These are phyloP conservation scores for Serendipita indica DNA, from an alignment of 768 basidiomycete species.

Conservation along the genomic window DNA sequence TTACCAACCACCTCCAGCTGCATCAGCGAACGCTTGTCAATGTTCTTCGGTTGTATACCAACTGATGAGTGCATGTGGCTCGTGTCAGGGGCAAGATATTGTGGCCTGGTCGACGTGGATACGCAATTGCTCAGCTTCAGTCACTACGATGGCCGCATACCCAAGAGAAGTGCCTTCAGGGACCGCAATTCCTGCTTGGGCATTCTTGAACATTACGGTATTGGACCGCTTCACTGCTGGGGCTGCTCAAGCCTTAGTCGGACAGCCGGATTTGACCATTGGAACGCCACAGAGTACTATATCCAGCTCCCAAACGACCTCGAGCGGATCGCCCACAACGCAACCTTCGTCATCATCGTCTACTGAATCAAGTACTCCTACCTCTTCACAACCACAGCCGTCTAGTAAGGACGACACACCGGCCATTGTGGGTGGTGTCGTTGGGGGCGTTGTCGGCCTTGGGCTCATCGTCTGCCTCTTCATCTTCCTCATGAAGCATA, in stretches of 20 bases:
- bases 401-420: conserved; percentile 28
- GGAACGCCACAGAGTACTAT: conserved; percentile 18
- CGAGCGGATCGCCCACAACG: conserved; percentile 12
- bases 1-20: background rate
- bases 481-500: conserved; percentile 27
- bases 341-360: conserved; percentile 18
- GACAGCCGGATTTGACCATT: conserved; percentile 32
- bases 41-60: conserved; percentile 45
- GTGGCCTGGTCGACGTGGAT: conserved; percentile 24
- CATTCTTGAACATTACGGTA: conserved; percentile 40
- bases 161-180: conserved; percentile 34
- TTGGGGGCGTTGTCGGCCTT: conserved; percentile 38
- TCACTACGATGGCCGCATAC: conserved; percentile 25
- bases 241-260: conserved; percentile 23
- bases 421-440: conserved; percentile 50
- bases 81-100: conserved; percentile 35
- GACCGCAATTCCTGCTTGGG: conserved; percentile 45
- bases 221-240: conserved; percentile 28
- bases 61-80: conserved; percentile 40
- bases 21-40: conserved; percentile 24
- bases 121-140: conserved; percentile 9
- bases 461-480: conserved; percentile 27
- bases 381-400: conserved; percentile 28
- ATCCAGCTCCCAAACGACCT: conserved; percentile 11
- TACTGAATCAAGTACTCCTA: conserved; percentile 18